Percentiles rank a stretch among this genome's conserved stretches.
phyloP scores from a whole-genome alignment of 805 yeast species.

The Cyberlindnera samutprakarnensis region DNA sequence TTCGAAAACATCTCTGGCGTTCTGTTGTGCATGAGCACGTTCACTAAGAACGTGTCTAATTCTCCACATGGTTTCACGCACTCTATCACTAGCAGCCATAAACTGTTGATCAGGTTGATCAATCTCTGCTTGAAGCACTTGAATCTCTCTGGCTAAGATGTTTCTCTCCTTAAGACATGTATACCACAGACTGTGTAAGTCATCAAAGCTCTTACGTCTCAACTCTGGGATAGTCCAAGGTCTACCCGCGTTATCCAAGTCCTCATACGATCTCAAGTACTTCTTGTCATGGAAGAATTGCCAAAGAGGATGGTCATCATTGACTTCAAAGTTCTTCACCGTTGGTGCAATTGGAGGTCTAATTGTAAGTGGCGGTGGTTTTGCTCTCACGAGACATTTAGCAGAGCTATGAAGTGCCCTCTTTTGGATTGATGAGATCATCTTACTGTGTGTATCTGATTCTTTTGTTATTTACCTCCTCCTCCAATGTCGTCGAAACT shows the following conservation, averaged over 20 bases:
- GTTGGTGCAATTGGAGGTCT: constrained; percentile 85
- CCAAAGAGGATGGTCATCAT: constrained; percentile 92
- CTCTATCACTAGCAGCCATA: constrained; percentile 26
- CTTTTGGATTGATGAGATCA: constrained; percentile 11
- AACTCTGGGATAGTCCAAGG: constrained; percentile 86
- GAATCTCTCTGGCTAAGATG: constrained; percentile 64
- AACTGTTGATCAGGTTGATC: constrained; percentile 31
- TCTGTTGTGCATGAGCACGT: constrained; percentile 63
- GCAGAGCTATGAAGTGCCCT: constrained; percentile 13
- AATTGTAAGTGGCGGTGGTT: constrained; percentile 30
- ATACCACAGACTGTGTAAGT: constrained; percentile 89
- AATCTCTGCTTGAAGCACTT: constrained; percentile 42
- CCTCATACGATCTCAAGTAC: constrained; percentile 52
- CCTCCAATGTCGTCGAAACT: background rate
- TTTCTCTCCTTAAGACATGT: constrained; percentile 79
- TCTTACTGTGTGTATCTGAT: background rate
- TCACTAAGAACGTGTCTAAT: constrained; percentile 85
- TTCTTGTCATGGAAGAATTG: constrained; percentile 69
- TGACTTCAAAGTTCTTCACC: constrained; percentile 58
- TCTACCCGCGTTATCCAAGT: constrained; percentile 49
- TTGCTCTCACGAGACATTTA: constrained; percentile 11
- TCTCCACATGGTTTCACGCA: constrained; percentile 63
- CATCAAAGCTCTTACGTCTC: constrained; percentile 86
- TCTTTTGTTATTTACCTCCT: background rate
- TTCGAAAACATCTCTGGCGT: constrained; percentile 42